Percentiles rank a stretch among this genome's conserved stretches.
phyloP scores from a whole-genome alignment of 2,329 filamentous ascomycete genomes.

The Aspergillus udagawae region DNA sequence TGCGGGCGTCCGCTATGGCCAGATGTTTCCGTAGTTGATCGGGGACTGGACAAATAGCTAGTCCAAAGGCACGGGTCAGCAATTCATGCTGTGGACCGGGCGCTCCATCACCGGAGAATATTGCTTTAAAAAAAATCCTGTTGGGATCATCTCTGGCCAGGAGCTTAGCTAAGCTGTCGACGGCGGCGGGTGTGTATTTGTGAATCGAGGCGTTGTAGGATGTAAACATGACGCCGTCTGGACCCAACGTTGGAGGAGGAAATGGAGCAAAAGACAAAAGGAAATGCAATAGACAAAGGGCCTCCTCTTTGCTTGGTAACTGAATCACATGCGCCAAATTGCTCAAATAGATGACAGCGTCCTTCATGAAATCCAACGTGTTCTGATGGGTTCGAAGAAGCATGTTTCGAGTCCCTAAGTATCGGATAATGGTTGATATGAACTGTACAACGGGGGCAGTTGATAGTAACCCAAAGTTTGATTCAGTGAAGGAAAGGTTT shows the following conservation, averaged over 20 bases:
- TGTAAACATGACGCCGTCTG: slow-evolving; percentile 66
- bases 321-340: slow-evolving; percentile 80
- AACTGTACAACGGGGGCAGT: slow-evolving; percentile 77
- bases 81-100: slow-evolving; percentile 68
- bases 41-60: slow-evolving; percentile 81
- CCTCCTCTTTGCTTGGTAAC: slow-evolving; percentile 81
- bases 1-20: slow-evolving; percentile 73
- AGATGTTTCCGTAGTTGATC: slow-evolving; percentile 61
- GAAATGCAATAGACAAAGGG: slow-evolving; percentile 80
- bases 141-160: slow-evolving; percentile 93
- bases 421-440: slow-evolving; percentile 75
- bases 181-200: slow-evolving; percentile 80
- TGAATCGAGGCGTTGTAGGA: slow-evolving; percentile 77
- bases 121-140: slow-evolving; percentile 72
- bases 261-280: slow-evolving; percentile 83
- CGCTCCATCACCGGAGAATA: slow-evolving; percentile 70
- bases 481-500: slow-evolving; percentile 81
- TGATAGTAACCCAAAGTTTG: slow-evolving; percentile 72
- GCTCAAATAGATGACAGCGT: slow-evolving; percentile 81
- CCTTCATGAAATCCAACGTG: slow-evolving; percentile 96
- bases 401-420: slow-evolving; percentile 84
- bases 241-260: slow-evolving; percentile 60
- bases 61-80: slow-evolving; percentile 78
- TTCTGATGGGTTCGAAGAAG: slow-evolving; percentile 77
- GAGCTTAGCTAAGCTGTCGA: slow-evolving; percentile 87